Conservation (phyloP, 2,329 filamentous ascomycete genomes). For the Lachnellula cervina region DNA sequence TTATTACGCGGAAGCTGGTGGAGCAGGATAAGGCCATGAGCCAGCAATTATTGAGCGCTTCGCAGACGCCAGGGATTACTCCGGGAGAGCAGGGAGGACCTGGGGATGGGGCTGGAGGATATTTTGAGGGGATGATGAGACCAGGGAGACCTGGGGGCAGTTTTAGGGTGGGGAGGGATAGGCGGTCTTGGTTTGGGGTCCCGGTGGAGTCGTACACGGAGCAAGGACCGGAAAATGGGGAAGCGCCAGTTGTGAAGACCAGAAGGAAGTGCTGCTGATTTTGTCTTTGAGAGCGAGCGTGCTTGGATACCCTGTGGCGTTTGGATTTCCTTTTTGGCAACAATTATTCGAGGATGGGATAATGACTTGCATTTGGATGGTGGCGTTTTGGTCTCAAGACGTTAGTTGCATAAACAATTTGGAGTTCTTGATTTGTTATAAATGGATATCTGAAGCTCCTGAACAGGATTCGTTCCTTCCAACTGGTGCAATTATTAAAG, state of each 20-base stretch:
- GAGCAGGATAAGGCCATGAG: slow-evolving; percentile 63
- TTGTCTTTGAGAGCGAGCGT: slow-evolving; percentile 2
- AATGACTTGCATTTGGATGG: slow-evolving; percentile 20
- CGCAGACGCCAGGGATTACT: slow-evolving; percentile 39
- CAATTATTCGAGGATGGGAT: slow-evolving; percentile 6
- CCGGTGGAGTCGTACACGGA: slow-evolving; percentile 40
- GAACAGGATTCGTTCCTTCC: neutral
- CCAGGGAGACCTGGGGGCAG: slow-evolving; percentile 44
- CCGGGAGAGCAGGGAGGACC: slow-evolving; percentile 31
- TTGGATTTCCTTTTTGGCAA: slow-evolving; percentile 11
- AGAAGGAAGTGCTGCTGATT: slow-evolving; percentile 29
- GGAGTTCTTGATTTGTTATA: slow-evolving; percentile 8
- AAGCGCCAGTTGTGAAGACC: slow-evolving; percentile 24
- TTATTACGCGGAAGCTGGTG: slow-evolving; percentile 77
- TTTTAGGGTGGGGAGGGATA: slow-evolving; percentile 57
- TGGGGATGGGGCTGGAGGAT: slow-evolving; percentile 25
- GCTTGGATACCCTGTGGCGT: slow-evolving; percentile 20
- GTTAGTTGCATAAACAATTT: slow-evolving; percentile 7
- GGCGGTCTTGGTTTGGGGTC: slow-evolving; percentile 62
- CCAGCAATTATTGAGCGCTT: slow-evolving; percentile 42
- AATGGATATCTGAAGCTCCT: slow-evolving; percentile 6
- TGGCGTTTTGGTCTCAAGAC: slow-evolving; percentile 7
- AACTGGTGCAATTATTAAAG: neutral
- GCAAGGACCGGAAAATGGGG: slow-evolving; percentile 27
- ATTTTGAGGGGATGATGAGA: slow-evolving; percentile 41